Base-by-base conservation (phyloP, 169 alveolate species). In the Eimeria sp. region DNA sequence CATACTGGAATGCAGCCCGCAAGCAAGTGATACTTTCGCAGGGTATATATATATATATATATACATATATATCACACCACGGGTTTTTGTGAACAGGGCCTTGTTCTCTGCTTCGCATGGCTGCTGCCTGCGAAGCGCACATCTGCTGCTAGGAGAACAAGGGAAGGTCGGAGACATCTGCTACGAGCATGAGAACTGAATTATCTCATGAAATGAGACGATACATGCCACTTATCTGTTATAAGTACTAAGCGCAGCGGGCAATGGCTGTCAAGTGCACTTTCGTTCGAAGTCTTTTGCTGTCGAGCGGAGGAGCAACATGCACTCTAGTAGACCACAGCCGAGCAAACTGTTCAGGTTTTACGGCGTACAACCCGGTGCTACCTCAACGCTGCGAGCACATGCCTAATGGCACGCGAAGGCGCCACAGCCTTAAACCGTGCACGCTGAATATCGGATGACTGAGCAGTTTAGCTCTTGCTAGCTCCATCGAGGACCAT, bases 401-500 rank as follows among this genome's bases (percentile, higher is more conserved):
- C 46, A 68, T 68, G 78, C 78, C 78, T 68, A 68, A 9, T 11
- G 78, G 78, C 46, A 68, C 46, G n/a, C 78, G 27, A 33, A 11
- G 78, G 9, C 78, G 33, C 78, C 43, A 68, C 49, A 4, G 78
- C 33, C 4, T 43, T 49, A 76, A 40, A 46, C 4, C 33, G 27
- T 77, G 66, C 64, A 77, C 16, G 68, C 49, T 43, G 16, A 27
- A 27, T 8, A 14, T 27, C 88, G 27, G 20, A 25, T 9, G 27
- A 77, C 43, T 66, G 14, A 83, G 66, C 30, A 4, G 30, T 37
- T 87, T 87, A 87, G 93, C 83, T 62, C 46, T 56, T 37, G 82
- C 68, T 46, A 6, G 93, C 93, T 40, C 80, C 80, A 43, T 93
- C 96, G 16, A 93, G 68, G 30, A 76, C 94, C 77, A 76, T 96